A percentile compares a stretch with the other conserved stretches of the same genome.
Evolutionary conservation across 208 protist species (phyloP).

Genomic region (Leishmania amazonensis): DNA sequence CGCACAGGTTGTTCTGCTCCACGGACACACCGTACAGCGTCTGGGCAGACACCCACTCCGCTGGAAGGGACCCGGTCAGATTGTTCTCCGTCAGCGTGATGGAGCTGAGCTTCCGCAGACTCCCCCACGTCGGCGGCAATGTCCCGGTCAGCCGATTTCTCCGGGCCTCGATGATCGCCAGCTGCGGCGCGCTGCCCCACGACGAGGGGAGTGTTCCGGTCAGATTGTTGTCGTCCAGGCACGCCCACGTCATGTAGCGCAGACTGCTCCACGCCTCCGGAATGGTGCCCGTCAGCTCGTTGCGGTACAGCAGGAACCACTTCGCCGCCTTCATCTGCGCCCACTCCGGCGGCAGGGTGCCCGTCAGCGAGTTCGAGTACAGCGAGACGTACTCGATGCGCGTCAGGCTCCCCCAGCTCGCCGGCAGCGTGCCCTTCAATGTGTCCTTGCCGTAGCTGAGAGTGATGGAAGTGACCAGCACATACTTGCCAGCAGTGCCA

Average conservation of each 20-base stretch:
- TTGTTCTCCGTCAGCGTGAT: slow-evolving; percentile 1
- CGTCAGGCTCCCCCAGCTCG: slow-evolving; percentile 9
- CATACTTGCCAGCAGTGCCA: background rate
- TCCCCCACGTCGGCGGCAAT: background rate
- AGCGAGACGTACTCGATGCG: background rate
- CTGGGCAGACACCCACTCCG: background rate
- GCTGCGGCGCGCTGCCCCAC: slow-evolving; percentile 8
- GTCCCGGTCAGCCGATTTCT: slow-evolving; percentile 6
- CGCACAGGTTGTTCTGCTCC: background rate
- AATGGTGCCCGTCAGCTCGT: slow-evolving; percentile 5
- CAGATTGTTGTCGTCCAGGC: slow-evolving; percentile 13
- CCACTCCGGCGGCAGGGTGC: slow-evolving; percentile 21
- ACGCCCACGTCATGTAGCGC: slow-evolving; percentile 10
- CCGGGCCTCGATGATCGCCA: slow-evolving; percentile 6
- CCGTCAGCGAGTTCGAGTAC: slow-evolving; percentile 10
- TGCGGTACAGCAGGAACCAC: slow-evolving; percentile 5
- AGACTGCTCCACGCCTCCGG: background rate
- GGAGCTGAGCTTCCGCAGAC: background rate
- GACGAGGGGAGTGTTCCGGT: slow-evolving; percentile 11
- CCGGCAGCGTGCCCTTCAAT: slow-evolving; percentile 10
- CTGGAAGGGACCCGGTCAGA: slow-evolving; percentile 2
- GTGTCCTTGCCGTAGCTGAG: background rate
- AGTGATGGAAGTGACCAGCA: slow-evolving; percentile 4
- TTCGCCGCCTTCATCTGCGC: slow-evolving; percentile 8
- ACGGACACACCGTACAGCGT: slow-evolving; percentile 4